A percentile compares a stretch with the other conserved stretches of the same genome.
These are phyloP conservation scores for Pythium insidiosum DNA, from an alignment of 352 stramenopile genomes.

Conservation along the genomic window DNA sequence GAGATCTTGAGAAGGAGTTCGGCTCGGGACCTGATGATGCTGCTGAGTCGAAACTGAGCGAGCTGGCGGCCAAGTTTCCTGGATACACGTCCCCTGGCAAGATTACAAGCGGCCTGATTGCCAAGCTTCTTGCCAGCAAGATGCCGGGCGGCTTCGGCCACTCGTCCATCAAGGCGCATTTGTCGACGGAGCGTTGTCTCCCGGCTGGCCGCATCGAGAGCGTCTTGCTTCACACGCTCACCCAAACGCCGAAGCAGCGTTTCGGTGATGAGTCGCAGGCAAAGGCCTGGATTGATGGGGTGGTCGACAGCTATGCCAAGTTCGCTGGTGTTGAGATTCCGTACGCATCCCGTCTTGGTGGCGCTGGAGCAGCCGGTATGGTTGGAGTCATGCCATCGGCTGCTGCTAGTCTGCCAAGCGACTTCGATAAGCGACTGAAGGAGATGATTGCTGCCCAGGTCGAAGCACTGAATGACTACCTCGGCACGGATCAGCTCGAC, in stretches of 20 bases:
- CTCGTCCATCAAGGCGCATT: constrained; percentile 62
- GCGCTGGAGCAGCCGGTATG: constrained; percentile 10
- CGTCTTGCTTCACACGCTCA: constrained; percentile 66
- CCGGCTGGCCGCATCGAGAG: constrained; percentile 64
- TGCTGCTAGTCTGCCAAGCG: constrained; percentile 15
- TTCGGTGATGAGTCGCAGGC: constrained; percentile 49
- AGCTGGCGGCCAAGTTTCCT: constrained; percentile 62
- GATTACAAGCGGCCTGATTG: constrained; percentile 61
- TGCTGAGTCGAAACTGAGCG: constrained; percentile 64
- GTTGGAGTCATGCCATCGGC: constrained; percentile 7
- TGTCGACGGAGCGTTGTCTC: constrained; percentile 67
- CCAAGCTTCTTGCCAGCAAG: constrained; percentile 71
- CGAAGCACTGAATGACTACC: constrained; percentile 17
- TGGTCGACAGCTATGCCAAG: constrained; percentile 68
- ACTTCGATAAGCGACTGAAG: constrained; percentile 23
- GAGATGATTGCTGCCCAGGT: constrained; percentile 29
- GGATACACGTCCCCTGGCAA: constrained; percentile 69
- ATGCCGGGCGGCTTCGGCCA: constrained; percentile 81
- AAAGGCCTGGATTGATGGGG: constrained; percentile 73
- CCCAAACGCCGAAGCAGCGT: constrained; percentile 62
- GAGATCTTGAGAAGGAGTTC: constrained; percentile 84
- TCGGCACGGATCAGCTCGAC: constrained; percentile 24
- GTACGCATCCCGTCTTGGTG: constrained; percentile 20
- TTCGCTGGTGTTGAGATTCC: constrained; percentile 34
- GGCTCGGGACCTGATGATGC: constrained; percentile 65